Conservation (phyloP, 2,329 filamentous ascomycete species). For the Nemania diffusa region DNA sequence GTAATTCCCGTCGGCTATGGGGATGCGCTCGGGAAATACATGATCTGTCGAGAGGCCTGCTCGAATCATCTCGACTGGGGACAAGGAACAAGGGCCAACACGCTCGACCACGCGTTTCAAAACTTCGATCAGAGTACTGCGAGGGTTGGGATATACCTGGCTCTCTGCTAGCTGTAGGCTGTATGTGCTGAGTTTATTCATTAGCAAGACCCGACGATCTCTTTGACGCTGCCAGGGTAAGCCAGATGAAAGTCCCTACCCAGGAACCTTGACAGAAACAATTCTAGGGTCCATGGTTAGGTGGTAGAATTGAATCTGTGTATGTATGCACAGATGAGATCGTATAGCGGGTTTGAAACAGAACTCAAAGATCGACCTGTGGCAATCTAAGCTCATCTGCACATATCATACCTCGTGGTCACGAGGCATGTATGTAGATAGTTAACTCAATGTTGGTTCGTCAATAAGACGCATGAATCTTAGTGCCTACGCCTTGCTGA, state of each 20-base stretch:
- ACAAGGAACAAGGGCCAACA: background rate
- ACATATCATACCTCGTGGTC: background rate
- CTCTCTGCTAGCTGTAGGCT: background rate
- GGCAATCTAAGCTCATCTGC: background rate
- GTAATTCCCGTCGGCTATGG: conserved; percentile 30
- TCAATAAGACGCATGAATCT: background rate
- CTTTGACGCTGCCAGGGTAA: background rate
- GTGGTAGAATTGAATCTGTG: conserved; percentile 6
- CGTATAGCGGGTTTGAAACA: background rate
- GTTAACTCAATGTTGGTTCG: background rate
- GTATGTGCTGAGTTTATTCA: conserved; percentile 6
- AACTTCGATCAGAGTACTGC: background rate
- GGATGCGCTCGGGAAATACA: conserved; percentile 20
- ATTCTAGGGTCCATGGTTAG: too few species aligned
- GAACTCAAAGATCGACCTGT: background rate
- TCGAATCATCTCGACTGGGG: conserved; percentile 12
- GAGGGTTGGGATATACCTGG: conserved; percentile 9
- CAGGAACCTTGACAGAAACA: too few species aligned
- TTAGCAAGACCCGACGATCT: background rate
- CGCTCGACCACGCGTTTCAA: conserved; percentile 18
- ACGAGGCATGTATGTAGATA: background rate
- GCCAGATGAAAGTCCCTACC: too few species aligned
- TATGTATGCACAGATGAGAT: conserved; percentile 10
- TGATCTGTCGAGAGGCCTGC: conserved; percentile 11
- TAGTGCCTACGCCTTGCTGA: background rate